Percentiles rank a stretch among this genome's conserved stretches.
Conservation (phyloP, 78 protist species). For the Dictyostelium brefeldianum region DNA sequence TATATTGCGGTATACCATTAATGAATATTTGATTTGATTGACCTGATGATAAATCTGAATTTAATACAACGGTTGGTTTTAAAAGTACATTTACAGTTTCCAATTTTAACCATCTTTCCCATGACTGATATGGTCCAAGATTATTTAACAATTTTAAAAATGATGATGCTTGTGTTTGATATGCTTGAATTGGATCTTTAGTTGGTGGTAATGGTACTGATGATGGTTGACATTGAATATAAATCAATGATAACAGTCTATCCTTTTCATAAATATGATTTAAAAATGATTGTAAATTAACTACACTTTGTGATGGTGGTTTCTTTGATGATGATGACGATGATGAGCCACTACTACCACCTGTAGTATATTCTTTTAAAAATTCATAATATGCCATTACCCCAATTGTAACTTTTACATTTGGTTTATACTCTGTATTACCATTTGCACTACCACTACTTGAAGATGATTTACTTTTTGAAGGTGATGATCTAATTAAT, state of each 20-base stretch:
- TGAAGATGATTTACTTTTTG: neutral
- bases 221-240: constrained; percentile 74
- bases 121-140: constrained; percentile 29
- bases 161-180: constrained; percentile 45
- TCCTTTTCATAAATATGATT: constrained; percentile 57
- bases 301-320: constrained; percentile 2
- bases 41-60: neutral
- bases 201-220: constrained; percentile 60
- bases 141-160: constrained; percentile 44
- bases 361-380: constrained; percentile 57
- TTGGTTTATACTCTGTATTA: constrained; percentile 16
- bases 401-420: constrained; percentile 50
- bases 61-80: constrained; percentile 25
- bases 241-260: constrained; percentile 23
- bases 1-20: constrained; percentile 30
- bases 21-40: constrained; percentile 4
- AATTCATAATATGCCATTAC: constrained; percentile 75
- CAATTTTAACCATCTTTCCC: constrained; percentile 71
- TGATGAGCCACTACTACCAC: neutral
- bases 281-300: constrained; percentile 29
- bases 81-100: constrained; percentile 33
- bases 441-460: neutral
- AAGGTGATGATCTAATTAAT: neutral
- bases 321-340: neutral
- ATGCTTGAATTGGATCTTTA: constrained; percentile 60